These are phyloP conservation scores for Narthecium ossifragum DNA, from an alignment of 106 monocot genomes.

Conservation along the genomic window DNA sequence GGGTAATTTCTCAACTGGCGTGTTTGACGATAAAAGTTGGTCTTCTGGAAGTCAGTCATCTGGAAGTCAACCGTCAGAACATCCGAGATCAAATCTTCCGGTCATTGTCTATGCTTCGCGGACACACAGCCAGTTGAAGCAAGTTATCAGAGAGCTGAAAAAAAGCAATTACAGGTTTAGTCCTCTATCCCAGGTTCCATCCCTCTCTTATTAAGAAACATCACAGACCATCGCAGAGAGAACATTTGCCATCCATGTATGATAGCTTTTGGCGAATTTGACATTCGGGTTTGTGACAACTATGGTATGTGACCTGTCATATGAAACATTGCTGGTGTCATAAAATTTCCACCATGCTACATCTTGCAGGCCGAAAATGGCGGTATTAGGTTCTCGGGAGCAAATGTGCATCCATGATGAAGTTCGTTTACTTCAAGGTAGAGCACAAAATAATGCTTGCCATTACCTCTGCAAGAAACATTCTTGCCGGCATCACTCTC, in stretches of 20 bases:
- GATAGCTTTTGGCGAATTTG: too few species aligned
- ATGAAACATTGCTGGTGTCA: too few species aligned
- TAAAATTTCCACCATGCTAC: too few species aligned
- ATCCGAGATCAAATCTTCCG: slow-evolving; percentile 34
- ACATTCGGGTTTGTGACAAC: too few species aligned
- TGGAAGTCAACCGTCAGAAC: slow-evolving; percentile 30
- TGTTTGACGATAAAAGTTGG: slow-evolving; percentile 10
- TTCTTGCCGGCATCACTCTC: slow-evolving; percentile 44
- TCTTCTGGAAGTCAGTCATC: slow-evolving; percentile 31
- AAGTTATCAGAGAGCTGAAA: slow-evolving; percentile 83
- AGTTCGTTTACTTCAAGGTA: slow-evolving; percentile 52
- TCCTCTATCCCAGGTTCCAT: neutral
- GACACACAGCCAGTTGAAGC: slow-evolving; percentile 94
- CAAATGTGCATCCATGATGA: slow-evolving; percentile 93
- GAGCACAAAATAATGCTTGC: slow-evolving; percentile 80
- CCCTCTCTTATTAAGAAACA: too few species aligned
- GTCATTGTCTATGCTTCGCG: slow-evolving; percentile 89
- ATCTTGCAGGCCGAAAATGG: slow-evolving; percentile 93
- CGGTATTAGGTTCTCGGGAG: slow-evolving; percentile 82
- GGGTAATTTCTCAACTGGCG: slow-evolving; percentile 37
- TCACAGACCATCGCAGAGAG: too few species aligned
- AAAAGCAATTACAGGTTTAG: slow-evolving; percentile 73
- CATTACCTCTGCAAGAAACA: slow-evolving; percentile 69
- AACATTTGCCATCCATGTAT: too few species aligned
- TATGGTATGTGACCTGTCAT: too few species aligned